Evolutionary conservation across 148 eudicot genomes (phyloP), one percentile per base, ranked within the genome.

Genomic region (Rhododendron kiyosumense): DNA sequence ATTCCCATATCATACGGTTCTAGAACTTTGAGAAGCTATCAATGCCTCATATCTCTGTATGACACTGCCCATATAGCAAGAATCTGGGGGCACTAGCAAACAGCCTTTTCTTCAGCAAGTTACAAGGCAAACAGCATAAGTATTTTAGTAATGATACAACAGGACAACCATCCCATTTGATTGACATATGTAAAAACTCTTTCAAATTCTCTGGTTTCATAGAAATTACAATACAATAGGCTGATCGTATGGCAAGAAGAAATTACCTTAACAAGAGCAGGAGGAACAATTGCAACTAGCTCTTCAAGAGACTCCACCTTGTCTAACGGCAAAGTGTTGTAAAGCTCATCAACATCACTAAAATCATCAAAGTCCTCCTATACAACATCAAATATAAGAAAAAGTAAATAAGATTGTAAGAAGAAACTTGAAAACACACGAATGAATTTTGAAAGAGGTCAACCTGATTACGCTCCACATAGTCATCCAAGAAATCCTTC

Each of bases 391-490:
- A 57, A 74, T 36, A 36, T 38, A 81, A 61, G 61, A 85, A 46
- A 75, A 61, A 52, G 61, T 80, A 85, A 80, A 67, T 20, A 80
- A 63, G 84, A 79, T 43, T 1, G 18, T 30, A 45, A 63, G 18
- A 36, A 45, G 65, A 30, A 85, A 36, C 46, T 20, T 43, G 45
- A 4, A 28, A 69, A 32, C 17, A 74, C 15, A 46, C 1, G 28
- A 32, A 73, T 43, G 20, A 83, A 76, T 36, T 52, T 69, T 83
- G 46, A 49, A 48, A 34, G 20, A 48, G 41, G 81, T 49, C 36
- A 54, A 97, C 99, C 98, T 97, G 99, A 94, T 97, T 97, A 46
- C 99, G 97, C 85, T 97, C 99, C 84, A 97, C 91, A 79, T 97
- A 97, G 86, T 97, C 99, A 79, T 97, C 99, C 89, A 97, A 88